Conservation (phyloP, 352 stramenopile genomes). For the Pythium diclinum region DNA sequence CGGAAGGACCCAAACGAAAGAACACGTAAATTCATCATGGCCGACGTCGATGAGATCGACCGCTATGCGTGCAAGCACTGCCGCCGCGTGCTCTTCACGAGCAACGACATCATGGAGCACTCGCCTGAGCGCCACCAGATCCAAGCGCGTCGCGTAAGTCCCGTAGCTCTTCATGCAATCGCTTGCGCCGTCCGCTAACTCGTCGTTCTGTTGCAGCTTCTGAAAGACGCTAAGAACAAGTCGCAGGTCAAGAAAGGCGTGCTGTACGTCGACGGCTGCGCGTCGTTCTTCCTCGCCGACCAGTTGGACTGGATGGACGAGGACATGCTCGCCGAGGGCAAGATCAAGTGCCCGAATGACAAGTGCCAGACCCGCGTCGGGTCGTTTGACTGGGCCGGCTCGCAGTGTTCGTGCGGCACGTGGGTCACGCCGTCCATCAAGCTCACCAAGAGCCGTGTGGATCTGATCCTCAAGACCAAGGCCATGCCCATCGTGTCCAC, state of each 20-base stretch:
- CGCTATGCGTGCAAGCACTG: conserved; percentile 72
- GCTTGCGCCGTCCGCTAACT: background rate
- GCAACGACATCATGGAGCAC: conserved; percentile 50
- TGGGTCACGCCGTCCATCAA: conserved; percentile 85
- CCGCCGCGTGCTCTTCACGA: conserved; percentile 64
- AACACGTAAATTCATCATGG: conserved; percentile 10
- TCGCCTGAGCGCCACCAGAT: conserved; percentile 68
- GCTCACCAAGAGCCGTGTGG: conserved; percentile 77
- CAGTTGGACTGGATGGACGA: conserved; percentile 75
- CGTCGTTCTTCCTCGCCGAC: conserved; percentile 71
- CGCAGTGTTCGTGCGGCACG: conserved; percentile 79
- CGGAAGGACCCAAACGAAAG: background rate
- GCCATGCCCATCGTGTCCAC: conserved; percentile 28
- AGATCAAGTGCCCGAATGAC: conserved; percentile 62
- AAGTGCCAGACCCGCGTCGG: conserved; percentile 74
- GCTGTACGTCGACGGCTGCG: conserved; percentile 42
- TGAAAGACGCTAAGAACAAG: conserved; percentile 70
- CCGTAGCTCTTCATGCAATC: background rate
- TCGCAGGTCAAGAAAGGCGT: conserved; percentile 22
- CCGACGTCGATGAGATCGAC: conserved; percentile 12
- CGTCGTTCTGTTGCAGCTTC: conserved; percentile 30
- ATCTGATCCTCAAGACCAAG: conserved; percentile 29
- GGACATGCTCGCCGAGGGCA: conserved; percentile 51
- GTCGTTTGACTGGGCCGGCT: conserved; percentile 72
- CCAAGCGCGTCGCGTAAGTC: conserved; percentile 42